phyloP scores from a whole-genome alignment of 2,329 filamentous ascomycete species.

The Juglanconis sp. region DNA sequence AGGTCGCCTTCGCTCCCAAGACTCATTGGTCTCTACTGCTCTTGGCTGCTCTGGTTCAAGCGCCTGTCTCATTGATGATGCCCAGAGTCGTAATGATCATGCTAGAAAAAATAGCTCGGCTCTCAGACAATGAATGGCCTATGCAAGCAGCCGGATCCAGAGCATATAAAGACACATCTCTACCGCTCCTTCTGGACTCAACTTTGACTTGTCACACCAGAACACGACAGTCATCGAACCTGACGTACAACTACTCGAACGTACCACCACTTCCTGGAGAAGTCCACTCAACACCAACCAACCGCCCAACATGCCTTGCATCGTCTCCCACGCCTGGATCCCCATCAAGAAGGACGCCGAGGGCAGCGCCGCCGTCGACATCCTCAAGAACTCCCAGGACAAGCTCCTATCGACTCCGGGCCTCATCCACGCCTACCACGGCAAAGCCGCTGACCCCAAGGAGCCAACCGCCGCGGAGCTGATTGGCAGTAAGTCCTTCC shows the following conservation, averaged over 20 bases:
- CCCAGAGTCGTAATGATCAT: too few species aligned
- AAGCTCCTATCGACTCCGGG: constrained; percentile 10
- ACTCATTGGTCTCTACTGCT: too few species aligned
- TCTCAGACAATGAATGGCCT: too few species aligned
- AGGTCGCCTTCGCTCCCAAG: too few species aligned
- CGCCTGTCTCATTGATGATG: too few species aligned
- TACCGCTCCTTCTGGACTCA: too few species aligned
- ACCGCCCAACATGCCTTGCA: constrained; percentile 16
- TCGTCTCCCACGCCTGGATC: constrained; percentile 18
- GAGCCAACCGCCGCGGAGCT: constrained; percentile 16
- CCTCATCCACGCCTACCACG: constrained; percentile 12
- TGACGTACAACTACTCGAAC: neutral
- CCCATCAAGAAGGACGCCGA: constrained; percentile 12
- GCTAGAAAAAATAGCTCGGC: too few species aligned
- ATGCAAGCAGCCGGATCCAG: too few species aligned
- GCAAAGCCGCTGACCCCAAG: constrained; percentile 13
- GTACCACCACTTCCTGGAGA: neutral
- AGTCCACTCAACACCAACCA: neutral
- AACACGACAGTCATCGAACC: too few species aligned
- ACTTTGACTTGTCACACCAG: too few species aligned
- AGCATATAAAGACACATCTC: neutral
- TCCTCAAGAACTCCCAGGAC: constrained; percentile 5
- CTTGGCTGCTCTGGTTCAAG: too few species aligned
- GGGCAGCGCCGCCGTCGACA: neutral
- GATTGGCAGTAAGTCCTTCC: constrained; percentile 11